Evolutionary conservation across 2,329 filamentous ascomycete genomes (phyloP).

Genomic region (Didymella sp.): DNA sequence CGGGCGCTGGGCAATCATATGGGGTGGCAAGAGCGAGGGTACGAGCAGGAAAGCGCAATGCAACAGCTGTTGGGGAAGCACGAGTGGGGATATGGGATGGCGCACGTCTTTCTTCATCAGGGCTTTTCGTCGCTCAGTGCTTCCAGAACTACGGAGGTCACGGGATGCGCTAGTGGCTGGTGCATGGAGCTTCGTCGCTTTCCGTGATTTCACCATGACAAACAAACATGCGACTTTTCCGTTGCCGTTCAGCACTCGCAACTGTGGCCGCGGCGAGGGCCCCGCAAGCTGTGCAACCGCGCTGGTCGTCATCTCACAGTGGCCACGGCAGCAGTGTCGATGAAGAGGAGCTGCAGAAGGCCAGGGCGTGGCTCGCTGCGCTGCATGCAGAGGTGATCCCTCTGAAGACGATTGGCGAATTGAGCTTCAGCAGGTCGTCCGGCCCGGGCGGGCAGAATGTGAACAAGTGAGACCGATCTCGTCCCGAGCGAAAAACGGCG

Average conservation of each 20-base stretch:
- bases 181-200: constrained; percentile 11
- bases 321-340: constrained; percentile 18
- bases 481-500: constrained; percentile 23
- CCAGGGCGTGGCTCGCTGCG: constrained; percentile 63
- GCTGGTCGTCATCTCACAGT: constrained; percentile 17
- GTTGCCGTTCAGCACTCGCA: constrained; percentile 16
- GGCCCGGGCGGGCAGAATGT: constrained; percentile 73
- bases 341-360: constrained; percentile 49
- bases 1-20: constrained; percentile 22
- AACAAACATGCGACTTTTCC: constrained; percentile 22
- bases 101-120: constrained; percentile 17
- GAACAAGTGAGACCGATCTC: constrained; percentile 62
- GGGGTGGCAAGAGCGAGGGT: constrained; percentile 25
- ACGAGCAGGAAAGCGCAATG: constrained; percentile 22
- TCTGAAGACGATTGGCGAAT: constrained; percentile 59
- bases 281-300: constrained; percentile 15
- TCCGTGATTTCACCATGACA: constrained; percentile 20
- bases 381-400: constrained; percentile 64
- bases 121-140: constrained; percentile 13
- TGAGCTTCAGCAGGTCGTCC: constrained; percentile 69
- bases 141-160: constrained; percentile 10
- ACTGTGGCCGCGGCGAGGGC: constrained; percentile 15
- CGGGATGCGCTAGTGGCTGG: constrained; percentile 18
- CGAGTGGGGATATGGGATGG: constrained; percentile 14
- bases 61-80: constrained; percentile 29